Conservation (phyloP, 2,329 filamentous ascomycete genomes). For the Cryphonectria nitschkei region DNA sequence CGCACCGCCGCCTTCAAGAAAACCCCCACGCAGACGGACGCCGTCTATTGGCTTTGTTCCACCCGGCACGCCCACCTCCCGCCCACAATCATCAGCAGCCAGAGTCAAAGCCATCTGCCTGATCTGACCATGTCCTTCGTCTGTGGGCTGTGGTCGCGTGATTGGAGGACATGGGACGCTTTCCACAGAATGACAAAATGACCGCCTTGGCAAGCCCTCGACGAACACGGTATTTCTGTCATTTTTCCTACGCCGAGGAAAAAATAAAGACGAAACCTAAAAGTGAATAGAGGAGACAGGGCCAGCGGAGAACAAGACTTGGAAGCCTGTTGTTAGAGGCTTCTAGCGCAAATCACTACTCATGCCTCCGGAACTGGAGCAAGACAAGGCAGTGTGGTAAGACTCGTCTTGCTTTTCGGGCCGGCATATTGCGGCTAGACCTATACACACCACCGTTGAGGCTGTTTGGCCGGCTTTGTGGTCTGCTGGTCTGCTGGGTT, state of each 20-base stretch:
- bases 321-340: not conserved
- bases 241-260: not conserved
- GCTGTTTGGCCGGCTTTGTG: not conserved
- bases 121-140: not conserved
- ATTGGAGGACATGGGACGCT: constrained; percentile 7
- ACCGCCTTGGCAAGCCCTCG: constrained; percentile 8
- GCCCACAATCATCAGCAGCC: not conserved
- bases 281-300: not conserved
- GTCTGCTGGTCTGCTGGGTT: not conserved
- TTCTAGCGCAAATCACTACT: not conserved
- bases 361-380: not conserved
- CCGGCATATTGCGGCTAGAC: not conserved
- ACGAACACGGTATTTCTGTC: not conserved
- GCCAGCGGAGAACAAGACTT: not conserved
- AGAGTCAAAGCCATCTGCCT: not conserved
- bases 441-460: not conserved
- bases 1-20: not conserved
- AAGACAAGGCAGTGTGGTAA: not conserved
- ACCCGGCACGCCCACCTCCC: not conserved
- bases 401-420: not conserved
- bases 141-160: constrained; percentile 11
- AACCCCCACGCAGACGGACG: constrained; percentile 7
- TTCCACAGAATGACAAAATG: not conserved
- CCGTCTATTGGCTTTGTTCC: constrained; percentile 8
- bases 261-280: not conserved